Evolutionary conservation across 2,329 filamentous ascomycete species (phyloP), one percentile per base, ranked within the genome.

Genomic region (Hymenoscyphus fructigenus): DNA sequence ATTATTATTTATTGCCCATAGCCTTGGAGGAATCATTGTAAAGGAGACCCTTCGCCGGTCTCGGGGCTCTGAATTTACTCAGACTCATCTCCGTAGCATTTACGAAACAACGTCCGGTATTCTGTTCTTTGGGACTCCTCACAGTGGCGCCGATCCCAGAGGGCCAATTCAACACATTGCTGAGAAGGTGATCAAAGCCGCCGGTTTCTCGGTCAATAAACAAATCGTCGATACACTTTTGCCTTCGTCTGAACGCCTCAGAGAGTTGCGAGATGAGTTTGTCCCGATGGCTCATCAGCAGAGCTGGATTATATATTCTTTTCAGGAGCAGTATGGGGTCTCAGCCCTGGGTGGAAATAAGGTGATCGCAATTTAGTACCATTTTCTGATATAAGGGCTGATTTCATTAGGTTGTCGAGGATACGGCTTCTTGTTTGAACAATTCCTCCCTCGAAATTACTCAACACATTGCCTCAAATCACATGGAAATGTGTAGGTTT

Each of bases 121-220:
- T 64, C 80, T 92, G 34, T 93, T 93, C 74, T 81, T 93, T 53
- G 90, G 90, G 10, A 92, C 90, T 6, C 90, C 90, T 5, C 90
- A 92, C 75, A 84, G 83, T 15, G 90, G 89, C 12, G 86, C 88
- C 1, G 86, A 87, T 67, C 77, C 88, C 20, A 58, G 55, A 58
- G 60, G 59, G 15, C 36, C 63, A 4, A 57, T 67, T 28, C 62
- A 62, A 26, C 62, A 62, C 2, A 50, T 65, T 67, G 62, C 56
- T 3, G 61, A 66, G 47, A 57, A 26, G 5, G 47, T 57, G 26
- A 55, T 60, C n/a, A 62, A 62, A 60, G 64, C 36, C 10, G 57
- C 38, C 5, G 64, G 61, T 15, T 57, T 62, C 50, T 10, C n/a
- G 10, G 38, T 59, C 36, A 67, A 60, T 23, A 53, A 61, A 4